Evolutionary conservation across 176 grass and related monocot species (phyloP).

Genomic region (Oryza glaberrima): DNA sequence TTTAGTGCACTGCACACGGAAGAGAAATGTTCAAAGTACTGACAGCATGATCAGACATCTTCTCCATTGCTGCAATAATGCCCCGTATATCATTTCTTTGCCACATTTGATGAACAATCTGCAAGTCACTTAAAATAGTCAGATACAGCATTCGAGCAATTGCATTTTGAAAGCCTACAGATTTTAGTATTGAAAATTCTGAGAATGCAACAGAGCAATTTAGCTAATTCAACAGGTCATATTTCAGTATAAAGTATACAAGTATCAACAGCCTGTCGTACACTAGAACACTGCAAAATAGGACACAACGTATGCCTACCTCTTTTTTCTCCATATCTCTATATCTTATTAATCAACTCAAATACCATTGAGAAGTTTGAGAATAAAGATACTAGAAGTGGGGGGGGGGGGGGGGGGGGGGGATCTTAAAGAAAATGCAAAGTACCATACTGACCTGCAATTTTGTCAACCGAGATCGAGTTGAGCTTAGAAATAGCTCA

Average conservation of each 20-base stretch:
- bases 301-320: background rate
- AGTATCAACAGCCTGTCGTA: background rate
- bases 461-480: constrained; percentile 80
- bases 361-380: background rate
- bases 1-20: constrained; percentile 24
- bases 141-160: constrained; percentile 20
- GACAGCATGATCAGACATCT: constrained; percentile 95
- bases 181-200: background rate
- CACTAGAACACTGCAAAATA: constrained; percentile 7
- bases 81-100: constrained; percentile 83
- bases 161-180: constrained; percentile 10
- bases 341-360: constrained; percentile 19
- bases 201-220: background rate
- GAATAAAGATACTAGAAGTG: background rate
- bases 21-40: constrained; percentile 36
- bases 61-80: constrained; percentile 75
- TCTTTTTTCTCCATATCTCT: background rate
- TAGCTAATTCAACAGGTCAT: background rate
- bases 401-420: too few species aligned
- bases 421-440: background rate
- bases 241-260: constrained; percentile 29
- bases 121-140: constrained; percentile 37
- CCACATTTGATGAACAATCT: constrained; percentile 97
- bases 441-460: constrained; percentile 63
- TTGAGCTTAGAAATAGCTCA: constrained; percentile 72